Percentiles rank a stretch among this genome's conserved stretches.
These are phyloP conservation scores for Lyophyllum semitale DNA, from an alignment of 768 basidiomycete genomes.

Conservation along the genomic window DNA sequence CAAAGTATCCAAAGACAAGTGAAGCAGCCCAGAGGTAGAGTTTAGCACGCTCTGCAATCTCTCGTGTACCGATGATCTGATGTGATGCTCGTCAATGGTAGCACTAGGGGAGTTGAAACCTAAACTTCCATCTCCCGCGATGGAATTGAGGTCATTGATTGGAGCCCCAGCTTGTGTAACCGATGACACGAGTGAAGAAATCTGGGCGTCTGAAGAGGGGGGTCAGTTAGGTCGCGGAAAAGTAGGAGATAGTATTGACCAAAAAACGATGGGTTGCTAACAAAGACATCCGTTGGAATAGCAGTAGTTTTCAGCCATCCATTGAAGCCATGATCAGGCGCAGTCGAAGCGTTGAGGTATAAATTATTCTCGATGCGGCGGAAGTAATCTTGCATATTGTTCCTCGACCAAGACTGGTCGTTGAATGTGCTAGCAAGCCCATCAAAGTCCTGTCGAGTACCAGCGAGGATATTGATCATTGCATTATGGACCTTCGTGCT, in stretches of 20 bases:
- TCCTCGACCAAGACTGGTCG: conserved; percentile 27
- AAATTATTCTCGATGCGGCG: conserved; percentile 26
- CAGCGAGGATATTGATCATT: conserved; percentile 29
- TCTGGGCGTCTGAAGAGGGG: conserved; percentile 23
- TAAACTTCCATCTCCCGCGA: conserved; percentile 17
- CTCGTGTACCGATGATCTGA: conserved; percentile 27
- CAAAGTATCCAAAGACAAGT: conserved; percentile 25
- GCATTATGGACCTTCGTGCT: conserved; percentile 32
- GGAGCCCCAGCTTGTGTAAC: conserved; percentile 14
- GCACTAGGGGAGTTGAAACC: conserved; percentile 21
- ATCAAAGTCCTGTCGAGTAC: conserved; percentile 27
- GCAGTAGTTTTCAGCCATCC: conserved; percentile 30
- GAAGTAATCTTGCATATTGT: conserved; percentile 33
- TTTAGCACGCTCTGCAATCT: conserved; percentile 19
- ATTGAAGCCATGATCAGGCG: conserved; percentile 28
- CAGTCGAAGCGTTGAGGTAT: conserved; percentile 14
- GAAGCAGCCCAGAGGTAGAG: conserved; percentile 14
- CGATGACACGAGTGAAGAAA: conserved; percentile 20
- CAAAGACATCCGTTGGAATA: conserved; percentile 21
- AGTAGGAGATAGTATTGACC: conserved; percentile 12
- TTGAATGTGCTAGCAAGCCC: conserved; percentile 23
- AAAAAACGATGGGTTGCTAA: conserved; percentile 21
- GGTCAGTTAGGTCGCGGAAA: neutral
- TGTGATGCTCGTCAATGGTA: conserved; percentile 25
- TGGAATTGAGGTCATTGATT: conserved; percentile 25